Conservation (phyloP, 192 early-diverging fungal species). For the Endogone sp. region DNA sequence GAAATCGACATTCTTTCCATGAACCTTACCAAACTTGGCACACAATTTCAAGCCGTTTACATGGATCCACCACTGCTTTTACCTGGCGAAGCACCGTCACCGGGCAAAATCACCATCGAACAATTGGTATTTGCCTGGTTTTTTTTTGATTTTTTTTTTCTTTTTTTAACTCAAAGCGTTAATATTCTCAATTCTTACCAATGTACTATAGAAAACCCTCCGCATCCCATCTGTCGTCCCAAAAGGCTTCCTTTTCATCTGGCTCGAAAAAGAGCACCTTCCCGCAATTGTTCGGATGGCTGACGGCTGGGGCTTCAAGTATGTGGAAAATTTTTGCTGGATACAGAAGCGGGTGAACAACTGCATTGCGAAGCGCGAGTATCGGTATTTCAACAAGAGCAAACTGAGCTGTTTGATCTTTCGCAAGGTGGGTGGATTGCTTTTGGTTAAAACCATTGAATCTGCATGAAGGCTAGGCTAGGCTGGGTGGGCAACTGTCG, state of each 20-base stretch:
- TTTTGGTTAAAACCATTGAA: slow-evolving; percentile 16
- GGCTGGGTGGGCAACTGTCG: too few species aligned
- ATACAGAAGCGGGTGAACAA: slow-evolving; percentile 84
- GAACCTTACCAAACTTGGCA: slow-evolving; percentile 55
- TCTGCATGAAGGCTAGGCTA: background rate
- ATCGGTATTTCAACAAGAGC: slow-evolving; percentile 78
- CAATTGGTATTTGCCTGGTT: slow-evolving; percentile 46
- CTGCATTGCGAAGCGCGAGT: slow-evolving; percentile 63
- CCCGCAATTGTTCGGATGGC: slow-evolving; percentile 72
- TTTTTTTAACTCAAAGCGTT: slow-evolving; percentile 24
- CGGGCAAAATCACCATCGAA: slow-evolving; percentile 60
- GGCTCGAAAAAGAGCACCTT: slow-evolving; percentile 91
- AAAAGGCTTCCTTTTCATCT: slow-evolving; percentile 88
- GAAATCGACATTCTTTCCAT: slow-evolving; percentile 39
- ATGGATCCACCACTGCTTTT: slow-evolving; percentile 88
- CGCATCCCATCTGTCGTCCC: slow-evolving; percentile 61
- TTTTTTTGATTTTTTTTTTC: slow-evolving; percentile 23
- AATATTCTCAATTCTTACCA: background rate
- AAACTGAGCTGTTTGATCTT: slow-evolving; percentile 90
- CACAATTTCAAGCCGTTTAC: slow-evolving; percentile 77
- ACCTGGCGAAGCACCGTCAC: slow-evolving; percentile 50
- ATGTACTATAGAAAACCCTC: slow-evolving; percentile 27
- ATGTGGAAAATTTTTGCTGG: slow-evolving; percentile 98
- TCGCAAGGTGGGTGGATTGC: slow-evolving; percentile 42
- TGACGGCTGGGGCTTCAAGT: slow-evolving; percentile 83